These are phyloP conservation scores for Lepidium sativum DNA, from an alignment of 345 rosid species.

Conservation along the genomic window DNA sequence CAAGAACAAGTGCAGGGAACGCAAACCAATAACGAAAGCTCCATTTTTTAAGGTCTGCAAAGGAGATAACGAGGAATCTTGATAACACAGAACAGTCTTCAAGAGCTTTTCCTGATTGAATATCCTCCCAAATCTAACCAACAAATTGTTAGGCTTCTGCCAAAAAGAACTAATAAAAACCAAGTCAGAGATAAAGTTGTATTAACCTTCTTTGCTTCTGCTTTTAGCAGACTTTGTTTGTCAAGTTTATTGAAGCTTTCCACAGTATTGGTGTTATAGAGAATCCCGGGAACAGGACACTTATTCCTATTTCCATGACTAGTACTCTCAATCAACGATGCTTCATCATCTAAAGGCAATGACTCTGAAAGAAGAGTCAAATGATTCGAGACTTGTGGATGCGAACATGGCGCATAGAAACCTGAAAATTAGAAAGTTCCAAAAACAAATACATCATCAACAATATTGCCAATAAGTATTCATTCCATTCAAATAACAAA, in stretches of 20 bases:
- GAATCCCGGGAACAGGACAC: slow-evolving; percentile 72
- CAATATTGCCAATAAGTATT: neutral
- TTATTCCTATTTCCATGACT: slow-evolving; percentile 57
- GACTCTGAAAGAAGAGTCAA: slow-evolving; percentile 70
- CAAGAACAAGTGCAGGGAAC: slow-evolving; percentile 76
- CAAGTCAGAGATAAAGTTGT: neutral
- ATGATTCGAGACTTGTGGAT: slow-evolving; percentile 64
- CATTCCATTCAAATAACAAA: neutral
- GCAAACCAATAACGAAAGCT: slow-evolving; percentile 86
- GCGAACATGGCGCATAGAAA: slow-evolving; percentile 75
- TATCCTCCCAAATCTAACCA: slow-evolving; percentile 87
- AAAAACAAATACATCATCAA: neutral
- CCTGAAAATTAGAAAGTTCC: slow-evolving; percentile 17
- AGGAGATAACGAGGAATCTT: slow-evolving; percentile 81
- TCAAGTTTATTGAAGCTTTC: slow-evolving; percentile 61
- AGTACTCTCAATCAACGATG: slow-evolving; percentile 18
- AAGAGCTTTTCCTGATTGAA: slow-evolving; percentile 64
- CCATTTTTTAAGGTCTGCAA: slow-evolving; percentile 86
- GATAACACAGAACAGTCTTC: slow-evolving; percentile 56
- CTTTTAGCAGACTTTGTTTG: slow-evolving; percentile 52
- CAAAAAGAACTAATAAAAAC: neutral
- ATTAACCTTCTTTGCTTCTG: slow-evolving; percentile 69
- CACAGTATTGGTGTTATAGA: slow-evolving; percentile 73
- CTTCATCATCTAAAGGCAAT: slow-evolving; percentile 40
- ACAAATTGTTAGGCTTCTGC: neutral